Evolutionary conservation across 441 rosid genomes (phyloP), one percentile per base, ranked within the genome.

Genomic region (Pelargonium cotyledonis): DNA sequence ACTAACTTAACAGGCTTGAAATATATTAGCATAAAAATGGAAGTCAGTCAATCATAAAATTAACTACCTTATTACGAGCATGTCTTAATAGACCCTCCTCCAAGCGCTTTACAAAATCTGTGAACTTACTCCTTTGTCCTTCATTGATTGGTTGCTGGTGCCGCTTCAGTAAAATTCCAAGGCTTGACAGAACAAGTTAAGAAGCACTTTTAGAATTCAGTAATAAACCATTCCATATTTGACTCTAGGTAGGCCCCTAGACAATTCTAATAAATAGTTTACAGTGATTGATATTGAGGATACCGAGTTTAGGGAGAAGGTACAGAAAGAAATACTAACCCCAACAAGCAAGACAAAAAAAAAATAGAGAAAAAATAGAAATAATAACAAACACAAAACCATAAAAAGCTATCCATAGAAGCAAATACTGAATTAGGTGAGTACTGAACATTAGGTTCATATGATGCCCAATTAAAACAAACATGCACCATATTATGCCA

Each of bases 51-150:
- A 12, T n/a, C 35, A 51, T 47, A 18, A 11, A 18, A 16, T 35
- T 57, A 40, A 31, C 70, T 72, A 92, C 99, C 99, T 88, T 84
- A 19, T 92, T 65, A 61, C 10, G 77, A 44, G 99, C 97, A 31
- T 58, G 55, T 81, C 84, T 93, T 74, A 91, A 91, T 16, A 96
- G 77, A 65, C 97, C 95, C 73, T 93, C 97, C 78, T 96, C 99
- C 69, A 93, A 78, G 70, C 99, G 97, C 80, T 82, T 96, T 62
- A 89, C 88, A 65, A 91, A 73, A 74, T 89, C 97, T 80, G 53
- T 84, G 57, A 77, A 77, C 84, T 68, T 96, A 29, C 77, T 77
- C 76, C 80, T 78, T 75, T 86, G 83, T 68, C 70, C 63, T 0
- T 91, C 97, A 71, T 68, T 77, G 75, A 84, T 77, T 67, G 84